Evolutionary conservation across 331 rosid species (phyloP).

Genomic region (Cucumis variabilis): DNA sequence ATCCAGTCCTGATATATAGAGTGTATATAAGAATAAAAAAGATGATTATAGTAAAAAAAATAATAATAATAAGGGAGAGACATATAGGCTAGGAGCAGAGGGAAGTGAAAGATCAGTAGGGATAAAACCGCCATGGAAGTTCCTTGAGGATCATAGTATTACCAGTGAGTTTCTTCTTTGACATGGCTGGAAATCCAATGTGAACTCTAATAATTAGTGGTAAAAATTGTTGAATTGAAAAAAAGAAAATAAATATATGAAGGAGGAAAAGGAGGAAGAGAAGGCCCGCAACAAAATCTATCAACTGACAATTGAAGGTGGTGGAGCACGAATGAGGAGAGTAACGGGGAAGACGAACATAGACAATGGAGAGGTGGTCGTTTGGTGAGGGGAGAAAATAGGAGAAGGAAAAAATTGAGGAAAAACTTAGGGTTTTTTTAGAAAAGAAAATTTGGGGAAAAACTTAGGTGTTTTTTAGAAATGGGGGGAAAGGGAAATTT

Average conservation of each 20-base stretch:
- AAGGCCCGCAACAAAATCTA: constrained; percentile 29
- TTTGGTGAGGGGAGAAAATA: too few species aligned
- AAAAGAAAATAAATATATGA: background rate
- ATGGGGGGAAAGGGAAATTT: too few species aligned
- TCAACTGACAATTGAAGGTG: too few species aligned
- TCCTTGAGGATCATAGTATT: constrained; percentile 97
- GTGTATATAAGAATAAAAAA: background rate
- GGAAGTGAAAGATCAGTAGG: constrained; percentile 98
- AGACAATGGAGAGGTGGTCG: too few species aligned
- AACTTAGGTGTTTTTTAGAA: too few species aligned
- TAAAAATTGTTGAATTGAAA: constrained; percentile 16
- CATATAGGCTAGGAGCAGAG: constrained; percentile 98
- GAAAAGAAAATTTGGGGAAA: too few species aligned
- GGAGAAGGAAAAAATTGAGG: too few species aligned
- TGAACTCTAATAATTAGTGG: constrained; percentile 22
- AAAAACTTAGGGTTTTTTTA: too few species aligned
- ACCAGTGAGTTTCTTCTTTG: constrained; percentile 95
- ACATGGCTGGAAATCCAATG: constrained; percentile 49
- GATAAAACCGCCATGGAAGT: constrained; percentile 96
- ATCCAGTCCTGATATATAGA: background rate
- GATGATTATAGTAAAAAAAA: background rate
- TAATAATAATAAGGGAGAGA: constrained; percentile 34
- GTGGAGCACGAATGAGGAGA: too few species aligned
- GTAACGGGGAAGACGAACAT: too few species aligned
- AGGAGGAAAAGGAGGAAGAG: constrained; percentile 19